These are phyloP conservation scores for Populus alba DNA, from an alignment of 345 rosid species.

Conservation along the genomic window DNA sequence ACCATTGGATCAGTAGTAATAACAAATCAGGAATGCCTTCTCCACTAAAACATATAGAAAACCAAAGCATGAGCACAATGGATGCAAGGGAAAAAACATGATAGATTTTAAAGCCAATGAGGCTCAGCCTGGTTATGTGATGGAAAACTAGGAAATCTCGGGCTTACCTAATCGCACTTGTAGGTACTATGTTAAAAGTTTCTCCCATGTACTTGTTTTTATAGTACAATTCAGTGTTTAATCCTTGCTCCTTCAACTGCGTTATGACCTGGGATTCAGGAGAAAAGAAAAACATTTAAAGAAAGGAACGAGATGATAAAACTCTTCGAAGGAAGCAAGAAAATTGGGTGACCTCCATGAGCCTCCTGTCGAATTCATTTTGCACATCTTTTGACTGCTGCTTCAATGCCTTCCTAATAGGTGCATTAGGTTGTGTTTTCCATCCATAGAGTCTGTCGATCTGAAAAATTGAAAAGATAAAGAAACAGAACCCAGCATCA, in stretches of 20 bases:
- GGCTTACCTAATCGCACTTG: conserved; percentile 76
- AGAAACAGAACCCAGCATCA: neutral
- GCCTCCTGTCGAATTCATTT: conserved; percentile 70
- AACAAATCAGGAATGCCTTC: conserved; percentile 91
- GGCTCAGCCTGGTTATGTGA: neutral
- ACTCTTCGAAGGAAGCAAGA: neutral
- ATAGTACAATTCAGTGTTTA: conserved; percentile 83
- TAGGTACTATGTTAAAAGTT: conserved; percentile 79
- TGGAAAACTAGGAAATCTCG: neutral
- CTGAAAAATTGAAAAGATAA: conserved; percentile 37
- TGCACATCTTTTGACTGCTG: conserved; percentile 63
- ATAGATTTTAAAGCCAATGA: neutral
- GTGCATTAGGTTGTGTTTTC: conserved; percentile 73
- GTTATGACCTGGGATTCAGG: conserved; percentile 53
- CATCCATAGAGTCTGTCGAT: conserved; percentile 93
- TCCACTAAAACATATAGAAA: conserved; percentile 48
- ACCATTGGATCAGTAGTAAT: conserved; percentile 78
- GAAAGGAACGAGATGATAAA: neutral
- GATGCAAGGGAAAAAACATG: conserved; percentile 5
- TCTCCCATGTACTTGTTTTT: conserved; percentile 85
- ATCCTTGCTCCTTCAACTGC: conserved; percentile 82
- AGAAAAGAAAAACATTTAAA: neutral
- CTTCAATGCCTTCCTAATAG: conserved; percentile 65
- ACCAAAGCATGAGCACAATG: neutral
- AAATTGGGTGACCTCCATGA: conserved; percentile 43